phyloP scores from a whole-genome alignment of 345 rosid genomes.

The Eutrema heterophyllum region DNA sequence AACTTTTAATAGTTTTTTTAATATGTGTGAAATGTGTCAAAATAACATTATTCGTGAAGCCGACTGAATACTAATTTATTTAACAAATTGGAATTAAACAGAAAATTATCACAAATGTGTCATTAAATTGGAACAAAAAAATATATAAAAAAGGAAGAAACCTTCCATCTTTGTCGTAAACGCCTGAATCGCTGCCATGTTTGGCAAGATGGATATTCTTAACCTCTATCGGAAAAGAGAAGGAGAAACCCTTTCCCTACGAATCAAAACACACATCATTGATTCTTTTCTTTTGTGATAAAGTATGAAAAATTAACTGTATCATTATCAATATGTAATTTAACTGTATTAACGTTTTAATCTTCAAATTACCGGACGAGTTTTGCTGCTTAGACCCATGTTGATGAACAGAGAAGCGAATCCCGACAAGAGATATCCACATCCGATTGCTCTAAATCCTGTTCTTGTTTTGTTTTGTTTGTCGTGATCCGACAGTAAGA shows the following conservation, averaged over 20 bases:
- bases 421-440: conserved; percentile 39
- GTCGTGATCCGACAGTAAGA: not conserved
- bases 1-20: too few species aligned
- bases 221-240: conserved; percentile 64
- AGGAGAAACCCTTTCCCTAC: conserved; percentile 67
- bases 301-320: not conserved
- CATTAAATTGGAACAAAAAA: too few species aligned
- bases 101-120: not conserved
- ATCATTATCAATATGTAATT: not conserved
- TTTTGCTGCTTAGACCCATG: conserved; percentile 46
- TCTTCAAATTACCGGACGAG: conserved; percentile 51
- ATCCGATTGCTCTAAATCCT: conserved; percentile 70
- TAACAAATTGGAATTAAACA: too few species aligned
- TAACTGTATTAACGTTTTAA: not conserved
- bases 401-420: conserved; percentile 44
- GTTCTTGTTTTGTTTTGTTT: conserved; percentile 7
- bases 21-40: too few species aligned
- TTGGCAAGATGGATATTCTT: conserved; percentile 60
- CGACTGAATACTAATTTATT: too few species aligned
- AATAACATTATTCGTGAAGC: too few species aligned
- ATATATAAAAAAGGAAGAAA: not conserved
- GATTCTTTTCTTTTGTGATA: not conserved
- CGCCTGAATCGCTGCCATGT: conserved; percentile 86
- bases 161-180: conserved; percentile 82
- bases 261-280: not conserved